phyloP scores from a whole-genome alignment of 768 basidiomycete genomes.

The Russula vinacea region DNA sequence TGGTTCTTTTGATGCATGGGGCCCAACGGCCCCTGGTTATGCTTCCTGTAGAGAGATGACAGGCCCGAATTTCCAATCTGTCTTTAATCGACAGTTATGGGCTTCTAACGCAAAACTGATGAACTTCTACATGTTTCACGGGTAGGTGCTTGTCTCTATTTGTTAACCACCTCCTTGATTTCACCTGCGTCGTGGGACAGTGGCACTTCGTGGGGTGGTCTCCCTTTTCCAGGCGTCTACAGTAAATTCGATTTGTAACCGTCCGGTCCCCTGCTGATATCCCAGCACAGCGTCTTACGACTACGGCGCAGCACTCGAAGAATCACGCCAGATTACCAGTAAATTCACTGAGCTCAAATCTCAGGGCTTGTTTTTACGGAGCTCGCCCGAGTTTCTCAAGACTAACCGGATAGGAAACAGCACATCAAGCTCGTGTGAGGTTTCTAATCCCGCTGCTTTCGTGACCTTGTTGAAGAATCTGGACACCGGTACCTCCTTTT shows the following conservation, averaged over 20 bases:
- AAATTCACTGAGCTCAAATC: slow-evolving; percentile 79
- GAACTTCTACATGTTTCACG: slow-evolving; percentile 84
- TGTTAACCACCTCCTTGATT: not conserved
- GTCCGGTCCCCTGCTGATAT: not conserved
- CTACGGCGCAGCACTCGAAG: slow-evolving; percentile 71
- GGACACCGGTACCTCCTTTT: slow-evolving; percentile 63
- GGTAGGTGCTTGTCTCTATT: slow-evolving; percentile 40
- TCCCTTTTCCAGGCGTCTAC: slow-evolving; percentile 76
- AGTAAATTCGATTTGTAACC: slow-evolving; percentile 36
- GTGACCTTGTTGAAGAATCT: slow-evolving; percentile 66
- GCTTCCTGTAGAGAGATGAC: slow-evolving; percentile 61
- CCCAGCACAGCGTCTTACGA: slow-evolving; percentile 58
- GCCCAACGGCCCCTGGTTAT: slow-evolving; percentile 69
- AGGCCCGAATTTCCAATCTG: slow-evolving; percentile 70
- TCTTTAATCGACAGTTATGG: slow-evolving; percentile 76
- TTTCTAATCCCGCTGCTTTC: slow-evolving; percentile 50
- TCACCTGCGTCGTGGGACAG: slow-evolving; percentile 38
- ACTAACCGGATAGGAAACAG: slow-evolving; percentile 71
- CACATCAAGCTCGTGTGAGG: slow-evolving; percentile 45
- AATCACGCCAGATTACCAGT: slow-evolving; percentile 58
- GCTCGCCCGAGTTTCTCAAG: slow-evolving; percentile 74
- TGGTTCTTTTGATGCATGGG: slow-evolving; percentile 82
- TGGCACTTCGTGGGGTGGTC: slow-evolving; percentile 81
- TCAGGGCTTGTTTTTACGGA: slow-evolving; percentile 74
- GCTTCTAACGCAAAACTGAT: slow-evolving; percentile 79